Evolutionary conservation across 192 early-diverging fungal genomes (phyloP).

Genomic region (Entomortierella chlamydospora): DNA sequence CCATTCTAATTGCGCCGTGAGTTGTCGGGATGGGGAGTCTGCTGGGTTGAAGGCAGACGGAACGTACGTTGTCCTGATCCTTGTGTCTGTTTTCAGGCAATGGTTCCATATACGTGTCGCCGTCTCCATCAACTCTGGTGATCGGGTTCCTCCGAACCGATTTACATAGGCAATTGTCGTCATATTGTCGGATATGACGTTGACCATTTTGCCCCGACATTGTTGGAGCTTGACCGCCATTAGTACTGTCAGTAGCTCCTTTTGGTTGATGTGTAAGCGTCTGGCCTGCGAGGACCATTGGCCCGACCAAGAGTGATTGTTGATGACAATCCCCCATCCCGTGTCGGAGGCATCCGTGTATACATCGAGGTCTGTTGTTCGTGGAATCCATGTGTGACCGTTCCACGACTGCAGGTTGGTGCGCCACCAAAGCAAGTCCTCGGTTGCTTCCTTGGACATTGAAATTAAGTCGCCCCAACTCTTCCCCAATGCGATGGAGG

Average conservation of each 20-base stretch:
- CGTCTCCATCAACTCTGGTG: conserved; percentile 11
- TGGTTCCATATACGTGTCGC: conserved; percentile 24
- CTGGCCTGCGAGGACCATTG: conserved; percentile 3
- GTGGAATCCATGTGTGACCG: conserved; percentile 17
- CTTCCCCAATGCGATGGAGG: conserved; percentile 14
- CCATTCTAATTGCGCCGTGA: conserved; percentile 29
- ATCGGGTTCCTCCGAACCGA: conserved; percentile 18
- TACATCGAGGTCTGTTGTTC: conserved; percentile 18
- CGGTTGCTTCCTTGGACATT: conserved; percentile 9
- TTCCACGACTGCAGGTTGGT: conserved; percentile 27
- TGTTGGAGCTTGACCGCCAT: not conserved
- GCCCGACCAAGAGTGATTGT: conserved; percentile 11
- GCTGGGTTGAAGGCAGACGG: conserved; percentile 47
- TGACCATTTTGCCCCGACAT: not conserved
- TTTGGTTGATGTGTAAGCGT: conserved; percentile 24
- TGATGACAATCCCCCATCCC: conserved; percentile 36
- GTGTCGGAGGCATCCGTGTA: conserved; percentile 30
- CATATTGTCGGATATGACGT: conserved; percentile 26
- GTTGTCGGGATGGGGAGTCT: conserved; percentile 23
- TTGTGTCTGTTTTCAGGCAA: conserved; percentile 27
- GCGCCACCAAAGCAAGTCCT: conserved; percentile 29
- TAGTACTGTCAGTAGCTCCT: conserved; percentile 13
- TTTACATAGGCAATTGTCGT: conserved; percentile 24
- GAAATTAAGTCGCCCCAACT: conserved; percentile 27
- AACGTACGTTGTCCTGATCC: conserved; percentile 28